Conservation (phyloP, 2,329 filamentous ascomycete genomes). For the Davidsoniella australis region DNA sequence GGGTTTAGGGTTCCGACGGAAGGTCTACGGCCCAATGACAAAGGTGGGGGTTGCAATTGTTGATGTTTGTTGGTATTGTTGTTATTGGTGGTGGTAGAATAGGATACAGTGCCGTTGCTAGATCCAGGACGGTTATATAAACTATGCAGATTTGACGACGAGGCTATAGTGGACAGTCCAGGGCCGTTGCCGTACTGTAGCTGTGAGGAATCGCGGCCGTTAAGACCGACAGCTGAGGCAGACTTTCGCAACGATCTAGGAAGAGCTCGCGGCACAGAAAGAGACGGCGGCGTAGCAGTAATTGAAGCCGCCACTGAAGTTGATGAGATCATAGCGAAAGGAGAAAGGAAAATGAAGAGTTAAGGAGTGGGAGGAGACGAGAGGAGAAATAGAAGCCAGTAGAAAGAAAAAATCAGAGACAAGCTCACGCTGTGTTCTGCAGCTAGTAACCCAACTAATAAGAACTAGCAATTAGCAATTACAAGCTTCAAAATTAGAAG, state of each 20-base stretch:
- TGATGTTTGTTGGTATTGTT: neutral
- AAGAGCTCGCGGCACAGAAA: conserved; percentile 8
- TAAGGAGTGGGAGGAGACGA: neutral
- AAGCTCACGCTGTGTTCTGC: neutral
- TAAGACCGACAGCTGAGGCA: conserved; percentile 9
- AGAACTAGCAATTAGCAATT: neutral
- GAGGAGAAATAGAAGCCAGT: conserved; percentile 3
- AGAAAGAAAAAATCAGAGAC: conserved; percentile 1
- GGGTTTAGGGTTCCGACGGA: conserved; percentile 54
- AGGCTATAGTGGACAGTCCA: conserved; percentile 6
- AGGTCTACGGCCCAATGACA: conserved; percentile 37
- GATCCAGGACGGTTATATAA: conserved; percentile 6
- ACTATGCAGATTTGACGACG: conserved; percentile 8
- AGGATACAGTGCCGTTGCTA: neutral
- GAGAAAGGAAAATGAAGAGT: neutral
- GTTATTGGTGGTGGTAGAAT: neutral
- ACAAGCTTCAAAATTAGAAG: neutral
- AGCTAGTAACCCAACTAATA: neutral
- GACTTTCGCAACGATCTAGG: conserved; percentile 11
- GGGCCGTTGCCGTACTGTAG: neutral
- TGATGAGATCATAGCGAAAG: conserved; percentile 8
- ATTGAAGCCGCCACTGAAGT: conserved; percentile 4
- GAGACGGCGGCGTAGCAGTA: conserved; percentile 5
- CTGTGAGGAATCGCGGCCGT: neutral
- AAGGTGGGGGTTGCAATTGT: conserved; percentile 5